These are phyloP conservation scores for Marvania coccoides DNA, from an alignment of 139 green algal species.

Conservation along the genomic window DNA sequence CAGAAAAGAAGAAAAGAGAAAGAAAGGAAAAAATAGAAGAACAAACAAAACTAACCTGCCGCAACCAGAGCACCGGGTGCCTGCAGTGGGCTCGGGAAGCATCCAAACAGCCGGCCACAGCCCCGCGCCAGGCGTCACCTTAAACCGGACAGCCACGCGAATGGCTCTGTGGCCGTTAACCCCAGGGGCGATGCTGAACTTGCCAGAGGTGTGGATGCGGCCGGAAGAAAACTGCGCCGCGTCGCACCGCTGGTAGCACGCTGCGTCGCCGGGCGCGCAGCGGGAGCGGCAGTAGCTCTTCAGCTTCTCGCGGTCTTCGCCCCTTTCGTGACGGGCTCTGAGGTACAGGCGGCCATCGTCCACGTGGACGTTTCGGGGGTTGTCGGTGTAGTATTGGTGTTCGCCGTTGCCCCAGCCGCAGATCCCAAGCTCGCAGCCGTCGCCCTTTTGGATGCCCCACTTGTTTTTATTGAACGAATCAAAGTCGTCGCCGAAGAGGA, in stretches of 20 bases:
- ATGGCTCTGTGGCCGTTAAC: slow-evolving; percentile 3
- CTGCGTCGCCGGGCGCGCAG: not conserved
- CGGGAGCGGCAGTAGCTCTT: not conserved
- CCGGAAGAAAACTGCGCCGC: slow-evolving; percentile 1
- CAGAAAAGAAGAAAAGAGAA: too few species aligned
- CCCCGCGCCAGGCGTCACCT: not conserved
- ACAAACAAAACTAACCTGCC: too few species aligned
- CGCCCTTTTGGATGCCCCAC: not conserved
- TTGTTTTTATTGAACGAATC: not conserved
- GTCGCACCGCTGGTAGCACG: not conserved
- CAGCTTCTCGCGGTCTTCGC: not conserved
- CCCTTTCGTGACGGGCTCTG: not conserved
- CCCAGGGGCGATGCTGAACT: slow-evolving; percentile 1
- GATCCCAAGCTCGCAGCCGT: slow-evolving; percentile 6
- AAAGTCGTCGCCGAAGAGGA: slow-evolving; percentile 3
- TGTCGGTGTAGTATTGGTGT: slow-evolving; percentile 5
- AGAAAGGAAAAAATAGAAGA: too few species aligned
- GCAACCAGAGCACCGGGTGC: not conserved
- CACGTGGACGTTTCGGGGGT: not conserved
- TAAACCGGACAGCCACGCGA: not conserved
- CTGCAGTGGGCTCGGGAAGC: slow-evolving; percentile 1
- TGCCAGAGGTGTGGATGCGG: not conserved
- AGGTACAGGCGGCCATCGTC: not conserved
- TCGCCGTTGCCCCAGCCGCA: slow-evolving; percentile 2
- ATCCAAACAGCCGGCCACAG: slow-evolving; percentile 26